phyloP scores from a whole-genome alignment of 257 asterid species.

The Salvia splendens region DNA sequence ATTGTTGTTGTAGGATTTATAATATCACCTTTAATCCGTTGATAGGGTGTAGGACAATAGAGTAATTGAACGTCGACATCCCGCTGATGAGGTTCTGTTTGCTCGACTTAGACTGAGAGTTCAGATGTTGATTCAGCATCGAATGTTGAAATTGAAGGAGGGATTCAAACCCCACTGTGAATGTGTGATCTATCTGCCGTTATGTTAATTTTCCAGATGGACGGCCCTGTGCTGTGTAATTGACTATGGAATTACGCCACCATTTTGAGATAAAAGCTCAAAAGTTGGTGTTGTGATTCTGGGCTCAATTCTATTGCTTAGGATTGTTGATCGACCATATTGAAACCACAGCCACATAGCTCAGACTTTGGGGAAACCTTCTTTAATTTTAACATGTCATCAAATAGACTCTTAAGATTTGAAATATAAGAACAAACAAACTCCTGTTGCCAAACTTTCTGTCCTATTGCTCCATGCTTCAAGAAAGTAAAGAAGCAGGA shows the following conservation, averaged over 20 bases:
- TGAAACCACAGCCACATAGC: too few species aligned
- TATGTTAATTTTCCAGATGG: not conserved
- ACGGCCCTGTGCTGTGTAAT: too few species aligned
- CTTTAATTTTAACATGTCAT: too few species aligned
- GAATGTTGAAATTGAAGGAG: not conserved
- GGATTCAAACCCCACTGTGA: not conserved
- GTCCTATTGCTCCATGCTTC: not conserved
- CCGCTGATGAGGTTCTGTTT: not conserved
- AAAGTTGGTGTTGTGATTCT: too few species aligned
- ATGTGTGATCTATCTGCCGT: not conserved
- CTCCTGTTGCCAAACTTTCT: not conserved
- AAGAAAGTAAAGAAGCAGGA: not conserved
- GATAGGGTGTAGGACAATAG: not conserved
- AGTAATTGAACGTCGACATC: not conserved
- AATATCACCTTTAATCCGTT: not conserved
- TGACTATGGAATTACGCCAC: too few species aligned
- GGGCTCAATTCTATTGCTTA: too few species aligned
- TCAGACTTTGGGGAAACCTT: too few species aligned
- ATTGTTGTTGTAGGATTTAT: not conserved
- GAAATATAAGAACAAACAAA: too few species aligned
- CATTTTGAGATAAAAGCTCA: too few species aligned
- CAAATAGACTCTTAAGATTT: too few species aligned
- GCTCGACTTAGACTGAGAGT: not conserved
- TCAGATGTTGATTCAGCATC: not conserved
- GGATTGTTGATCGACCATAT: too few species aligned